Base-by-base conservation (phyloP, 2,329 filamentous ascomycete genomes). In the Aspergillus latus region DNA sequence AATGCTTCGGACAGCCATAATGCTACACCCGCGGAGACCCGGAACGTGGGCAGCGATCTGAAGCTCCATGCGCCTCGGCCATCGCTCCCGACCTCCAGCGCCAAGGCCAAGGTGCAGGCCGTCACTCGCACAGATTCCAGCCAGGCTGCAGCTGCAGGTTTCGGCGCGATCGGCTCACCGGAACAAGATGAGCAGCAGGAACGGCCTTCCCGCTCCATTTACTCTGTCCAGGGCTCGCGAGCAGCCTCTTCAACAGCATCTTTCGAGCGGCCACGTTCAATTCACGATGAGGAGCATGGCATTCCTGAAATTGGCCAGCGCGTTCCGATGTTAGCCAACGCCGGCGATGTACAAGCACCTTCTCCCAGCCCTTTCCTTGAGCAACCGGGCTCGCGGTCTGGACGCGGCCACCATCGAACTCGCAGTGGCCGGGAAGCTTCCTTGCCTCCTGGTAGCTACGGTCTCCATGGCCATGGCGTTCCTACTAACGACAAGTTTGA, bases 321-420 rank as follows among this genome's bases (percentile, higher is more conserved):
- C 68, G 93, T 99, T 39, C 94, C 94, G 49, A 94, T 99, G 90
- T 88, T 94, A 70, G 89, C 88, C 52, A 85, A 94, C 71, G 90
- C 94, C 43, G 94, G 94, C 59, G 93, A 97, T 71, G 94, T 97
- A 8, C 94, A 99, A 76, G 94, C 94, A 11, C 94, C 94, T 2
- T 94, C 92, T 2, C 92, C 92, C 1, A 84, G 86, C 2, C 88
- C 87, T 7, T 78, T 74, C 57, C 67, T 72, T 47, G 68, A 71
- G 47, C 69, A 75, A 16, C 71, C 84, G 61, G 79, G 78, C 37
- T 68, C 80, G 70, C 70, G 73, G 59, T 62, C 74, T 63, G 79
- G 80, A 59, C 81, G 79, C 62, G 75, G 85, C 59, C 89, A 92
- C 68, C 78, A 82, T 52, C 86, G 91, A 60, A 90, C 84, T 74